A percentile compares a stretch with the other conserved stretches of the same genome.
Evolutionary conservation across 805 yeast species (phyloP).

Genomic region (Ogataea polymorpha): DNA sequence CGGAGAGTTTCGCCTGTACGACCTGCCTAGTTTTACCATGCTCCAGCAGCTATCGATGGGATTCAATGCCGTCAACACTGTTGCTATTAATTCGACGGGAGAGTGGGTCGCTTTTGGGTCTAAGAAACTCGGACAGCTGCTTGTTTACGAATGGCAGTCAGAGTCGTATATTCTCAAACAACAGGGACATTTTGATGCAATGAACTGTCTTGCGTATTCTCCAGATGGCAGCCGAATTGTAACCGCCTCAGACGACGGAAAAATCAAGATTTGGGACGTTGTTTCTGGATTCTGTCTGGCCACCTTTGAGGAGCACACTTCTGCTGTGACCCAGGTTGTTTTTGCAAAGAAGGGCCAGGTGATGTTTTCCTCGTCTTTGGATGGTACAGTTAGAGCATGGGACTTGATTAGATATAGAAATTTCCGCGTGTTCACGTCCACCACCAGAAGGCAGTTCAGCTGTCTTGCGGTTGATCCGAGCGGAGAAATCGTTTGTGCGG

Average conservation of each 20-base stretch:
- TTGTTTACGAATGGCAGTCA: constrained; percentile 98
- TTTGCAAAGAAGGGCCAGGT: constrained; percentile 91
- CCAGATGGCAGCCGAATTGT: constrained; percentile 93
- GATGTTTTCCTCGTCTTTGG: constrained; percentile 84
- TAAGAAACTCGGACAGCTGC: constrained; percentile 80
- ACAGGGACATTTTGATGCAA: constrained; percentile 94
- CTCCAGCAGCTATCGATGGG: constrained; percentile 91
- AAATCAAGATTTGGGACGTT: constrained; percentile 94
- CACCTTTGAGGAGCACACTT: constrained; percentile 87
- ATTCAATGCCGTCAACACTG: constrained; percentile 81
- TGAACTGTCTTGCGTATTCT: constrained; percentile 80
- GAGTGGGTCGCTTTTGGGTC: constrained; percentile 99
- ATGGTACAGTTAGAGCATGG: constrained; percentile 98
- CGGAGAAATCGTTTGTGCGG: constrained; percentile 96
- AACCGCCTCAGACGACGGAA: constrained; percentile 96
- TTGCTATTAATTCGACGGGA: constrained; percentile 75
- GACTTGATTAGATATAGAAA: constrained; percentile 90
- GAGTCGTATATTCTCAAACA: constrained; percentile 93
- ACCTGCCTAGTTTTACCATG: constrained; percentile 73
- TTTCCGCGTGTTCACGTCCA: constrained; percentile 91
- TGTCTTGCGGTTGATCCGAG: constrained; percentile 94
- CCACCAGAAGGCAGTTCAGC: constrained; percentile 82
- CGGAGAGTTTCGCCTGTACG: constrained; percentile 91
- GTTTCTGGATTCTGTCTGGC: constrained; percentile 87
- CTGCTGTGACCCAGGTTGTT: constrained; percentile 82